These are phyloP conservation scores for Tulasnella sp. DNA, from an alignment of 768 basidiomycete species.

Conservation along the genomic window DNA sequence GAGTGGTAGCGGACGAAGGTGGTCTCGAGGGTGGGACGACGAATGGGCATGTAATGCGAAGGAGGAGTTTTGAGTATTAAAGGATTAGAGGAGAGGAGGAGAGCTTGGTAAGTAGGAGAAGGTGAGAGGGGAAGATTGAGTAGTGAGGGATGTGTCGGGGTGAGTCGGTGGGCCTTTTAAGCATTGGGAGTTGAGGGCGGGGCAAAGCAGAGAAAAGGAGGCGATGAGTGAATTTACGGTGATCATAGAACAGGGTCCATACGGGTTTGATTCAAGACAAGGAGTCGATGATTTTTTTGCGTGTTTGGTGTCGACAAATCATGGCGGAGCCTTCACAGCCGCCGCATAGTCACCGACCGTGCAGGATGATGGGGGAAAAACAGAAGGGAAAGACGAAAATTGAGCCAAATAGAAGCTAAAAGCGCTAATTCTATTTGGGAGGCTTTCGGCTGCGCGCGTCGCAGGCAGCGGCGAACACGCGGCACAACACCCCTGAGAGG, in stretches of 20 bases:
- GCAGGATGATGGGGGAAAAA: background rate
- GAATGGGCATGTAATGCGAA: slow-evolving; percentile 17
- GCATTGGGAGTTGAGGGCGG: background rate
- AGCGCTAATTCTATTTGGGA: background rate
- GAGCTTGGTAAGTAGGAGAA: background rate
- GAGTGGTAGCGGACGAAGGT: slow-evolving; percentile 38
- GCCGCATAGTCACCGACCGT: background rate
- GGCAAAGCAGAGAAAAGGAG: background rate
- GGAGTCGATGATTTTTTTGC: background rate
- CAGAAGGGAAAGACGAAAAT: background rate
- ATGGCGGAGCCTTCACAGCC: slow-evolving; percentile 1
- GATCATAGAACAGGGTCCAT: background rate
- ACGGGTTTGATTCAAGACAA: background rate
- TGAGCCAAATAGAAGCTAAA: background rate
- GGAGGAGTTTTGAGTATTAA: background rate
- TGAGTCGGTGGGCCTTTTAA: background rate
- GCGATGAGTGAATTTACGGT: background rate
- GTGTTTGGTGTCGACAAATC: background rate
- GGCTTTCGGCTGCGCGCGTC: background rate
- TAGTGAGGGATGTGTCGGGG: slow-evolving; percentile 11
- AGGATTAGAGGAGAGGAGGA: background rate
- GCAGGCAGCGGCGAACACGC: background rate
- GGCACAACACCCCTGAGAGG: background rate
- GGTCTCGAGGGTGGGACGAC: slow-evolving; percentile 16
- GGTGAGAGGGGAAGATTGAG: slow-evolving; percentile 2